A percentile compares a stretch with the other conserved stretches of the same genome.
phyloP scores from a whole-genome alignment of 768 basidiomycete species.

The Lactarius psammicola region DNA sequence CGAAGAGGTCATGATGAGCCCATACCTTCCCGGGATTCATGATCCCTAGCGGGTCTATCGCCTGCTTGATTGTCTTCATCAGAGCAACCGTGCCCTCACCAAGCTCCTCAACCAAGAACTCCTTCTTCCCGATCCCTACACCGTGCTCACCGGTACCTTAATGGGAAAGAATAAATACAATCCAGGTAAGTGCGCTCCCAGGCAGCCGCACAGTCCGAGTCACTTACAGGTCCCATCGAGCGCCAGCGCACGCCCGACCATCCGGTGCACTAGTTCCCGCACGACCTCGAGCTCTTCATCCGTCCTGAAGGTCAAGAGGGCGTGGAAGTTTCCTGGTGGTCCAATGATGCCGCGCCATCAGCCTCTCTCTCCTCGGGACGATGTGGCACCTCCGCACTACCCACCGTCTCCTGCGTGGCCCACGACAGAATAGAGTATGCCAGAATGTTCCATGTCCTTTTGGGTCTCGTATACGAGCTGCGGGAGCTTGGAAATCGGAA shows the following conservation, averaged over 20 bases:
- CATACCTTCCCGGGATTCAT: conserved; percentile 86
- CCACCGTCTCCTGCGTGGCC: conserved; percentile 76
- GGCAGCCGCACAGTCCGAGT: conserved; percentile 20
- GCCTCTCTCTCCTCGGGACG: not conserved
- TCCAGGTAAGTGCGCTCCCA: not conserved
- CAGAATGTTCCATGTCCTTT: conserved; percentile 57
- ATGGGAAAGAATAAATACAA: not conserved
- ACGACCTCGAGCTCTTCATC: conserved; percentile 39
- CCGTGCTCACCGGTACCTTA: conserved; percentile 82
- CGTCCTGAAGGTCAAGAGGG: conserved; percentile 38
- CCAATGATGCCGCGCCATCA: not conserved
- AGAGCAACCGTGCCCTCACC: conserved; percentile 78
- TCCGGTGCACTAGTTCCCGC: conserved; percentile 47
- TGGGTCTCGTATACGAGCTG: conserved; percentile 68
- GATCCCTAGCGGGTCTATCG: conserved; percentile 70
- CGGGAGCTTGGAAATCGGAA: conserved; percentile 64
- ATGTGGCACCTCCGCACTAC: conserved; percentile 31
- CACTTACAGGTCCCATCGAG: conserved; percentile 68
- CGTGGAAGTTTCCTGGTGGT: conserved; percentile 45
- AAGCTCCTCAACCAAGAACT: conserved; percentile 78
- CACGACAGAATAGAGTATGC: conserved; percentile 62
- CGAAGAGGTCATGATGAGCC: not conserved
- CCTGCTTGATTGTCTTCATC: conserved; percentile 79
- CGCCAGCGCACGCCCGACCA: conserved; percentile 65
- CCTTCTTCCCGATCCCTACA: conserved; percentile 80